A percentile compares a stretch with the other conserved stretches of the same genome.
phyloP scores from a whole-genome alignment of 345 rosid species.

The Brassica incana region DNA sequence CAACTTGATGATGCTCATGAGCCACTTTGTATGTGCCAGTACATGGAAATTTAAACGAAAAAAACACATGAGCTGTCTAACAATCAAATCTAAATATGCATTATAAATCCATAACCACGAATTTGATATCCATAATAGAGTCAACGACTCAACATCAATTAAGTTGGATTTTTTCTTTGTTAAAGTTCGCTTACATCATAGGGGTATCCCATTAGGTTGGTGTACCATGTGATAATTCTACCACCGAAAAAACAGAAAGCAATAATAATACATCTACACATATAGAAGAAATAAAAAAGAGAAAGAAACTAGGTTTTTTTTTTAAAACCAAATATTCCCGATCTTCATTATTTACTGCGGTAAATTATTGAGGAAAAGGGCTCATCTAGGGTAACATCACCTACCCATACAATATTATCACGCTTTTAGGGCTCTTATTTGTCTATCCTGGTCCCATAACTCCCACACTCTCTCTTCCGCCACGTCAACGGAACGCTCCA shows the following conservation, averaged over 20 bases:
- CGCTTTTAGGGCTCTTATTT: slow-evolving; percentile 42
- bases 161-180: slow-evolving; percentile 10
- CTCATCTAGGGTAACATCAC: slow-evolving; percentile 43
- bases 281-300: neutral
- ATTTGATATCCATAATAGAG: slow-evolving; percentile 19
- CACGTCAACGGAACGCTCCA: slow-evolving; percentile 27
- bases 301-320: neutral
- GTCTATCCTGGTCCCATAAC: slow-evolving; percentile 13
- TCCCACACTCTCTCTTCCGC: neutral
- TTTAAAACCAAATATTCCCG: slow-evolving; percentile 1
- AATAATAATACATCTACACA: neutral
- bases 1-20: slow-evolving; percentile 1
- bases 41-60: slow-evolving; percentile 2
- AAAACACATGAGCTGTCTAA: slow-evolving; percentile 13
- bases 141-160: slow-evolving; percentile 29
- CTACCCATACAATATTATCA: slow-evolving; percentile 43
- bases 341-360: slow-evolving; percentile 12
- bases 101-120: neutral
- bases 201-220: slow-evolving; percentile 38
- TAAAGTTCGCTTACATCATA: slow-evolving; percentile 37
- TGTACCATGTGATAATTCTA: slow-evolving; percentile 37
- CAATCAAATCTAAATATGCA: neutral
- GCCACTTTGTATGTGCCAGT: neutral
- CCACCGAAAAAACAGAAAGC: slow-evolving; percentile 21
- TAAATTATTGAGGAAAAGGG: slow-evolving; percentile 35